These are phyloP conservation scores for Aspergillus pseudoviridinutans DNA, from an alignment of 2,329 filamentous ascomycete species.

Conservation along the genomic window DNA sequence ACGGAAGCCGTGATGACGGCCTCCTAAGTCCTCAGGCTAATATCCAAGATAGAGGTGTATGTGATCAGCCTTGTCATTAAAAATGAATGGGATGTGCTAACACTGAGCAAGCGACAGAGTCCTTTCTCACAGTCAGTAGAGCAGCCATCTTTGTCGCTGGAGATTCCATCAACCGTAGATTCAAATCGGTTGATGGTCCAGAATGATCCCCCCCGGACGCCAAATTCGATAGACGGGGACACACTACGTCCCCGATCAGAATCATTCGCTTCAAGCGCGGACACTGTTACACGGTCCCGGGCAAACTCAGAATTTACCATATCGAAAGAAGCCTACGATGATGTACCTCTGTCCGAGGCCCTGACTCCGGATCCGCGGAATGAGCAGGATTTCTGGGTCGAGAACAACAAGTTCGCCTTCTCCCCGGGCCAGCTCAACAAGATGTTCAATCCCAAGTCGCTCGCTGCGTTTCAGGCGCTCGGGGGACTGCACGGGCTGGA, in stretches of 20 bases:
- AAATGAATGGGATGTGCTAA: not conserved
- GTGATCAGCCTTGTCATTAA: not conserved
- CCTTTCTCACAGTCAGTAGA: slow-evolving; percentile 5
- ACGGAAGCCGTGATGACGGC: slow-evolving; percentile 8
- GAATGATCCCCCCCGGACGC: slow-evolving; percentile 26
- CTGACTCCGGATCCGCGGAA: slow-evolving; percentile 72
- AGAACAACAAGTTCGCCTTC: slow-evolving; percentile 81
- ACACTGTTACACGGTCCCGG: slow-evolving; percentile 32
- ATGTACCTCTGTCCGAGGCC: slow-evolving; percentile 50
- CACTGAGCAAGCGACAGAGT: not conserved
- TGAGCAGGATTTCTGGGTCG: slow-evolving; percentile 69
- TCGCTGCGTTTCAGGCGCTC: slow-evolving; percentile 74
- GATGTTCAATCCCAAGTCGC: slow-evolving; percentile 82
- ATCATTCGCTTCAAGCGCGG: slow-evolving; percentile 36
- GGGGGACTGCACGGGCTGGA: slow-evolving; percentile 76
- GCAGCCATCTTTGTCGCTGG: slow-evolving; percentile 18
- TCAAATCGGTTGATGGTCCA: slow-evolving; percentile 24
- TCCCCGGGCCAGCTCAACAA: slow-evolving; percentile 74
- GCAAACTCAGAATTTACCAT: slow-evolving; percentile 29
- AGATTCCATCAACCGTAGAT: slow-evolving; percentile 19
- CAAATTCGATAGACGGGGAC: slow-evolving; percentile 39
- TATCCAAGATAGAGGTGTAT: slow-evolving; percentile 10
- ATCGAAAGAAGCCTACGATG: slow-evolving; percentile 30
- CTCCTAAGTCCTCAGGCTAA: slow-evolving; percentile 10
- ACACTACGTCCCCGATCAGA: slow-evolving; percentile 42